phyloP scores from a whole-genome alignment of 371 early-diverging fungal genomes.

The Cokeromyces recurvatus region DNA sequence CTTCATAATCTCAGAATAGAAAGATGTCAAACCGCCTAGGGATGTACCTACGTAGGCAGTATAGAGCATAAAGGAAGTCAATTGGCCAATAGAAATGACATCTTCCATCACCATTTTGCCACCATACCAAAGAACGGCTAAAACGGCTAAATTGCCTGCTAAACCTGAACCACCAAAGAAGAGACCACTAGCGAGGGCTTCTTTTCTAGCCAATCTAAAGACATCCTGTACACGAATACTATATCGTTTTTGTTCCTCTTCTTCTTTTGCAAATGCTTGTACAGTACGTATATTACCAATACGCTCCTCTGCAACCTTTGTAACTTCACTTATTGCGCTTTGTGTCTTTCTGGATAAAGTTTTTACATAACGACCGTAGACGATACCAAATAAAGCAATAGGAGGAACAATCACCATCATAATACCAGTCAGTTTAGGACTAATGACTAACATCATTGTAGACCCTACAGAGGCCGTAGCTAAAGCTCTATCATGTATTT shows the following conservation, averaged over 20 bases:
- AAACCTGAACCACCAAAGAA: constrained; percentile 80
- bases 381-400: constrained; percentile 64
- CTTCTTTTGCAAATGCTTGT: constrained; percentile 71
- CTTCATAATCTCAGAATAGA: constrained; percentile 82
- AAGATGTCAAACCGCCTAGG: constrained; percentile 70
- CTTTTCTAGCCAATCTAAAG: constrained; percentile 58
- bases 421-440: constrained; percentile 63
- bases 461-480: constrained; percentile 56
- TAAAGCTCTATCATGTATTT: constrained; percentile 27
- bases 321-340: constrained; percentile 66
- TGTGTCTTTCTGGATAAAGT: constrained; percentile 63
- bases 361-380: constrained; percentile 72
- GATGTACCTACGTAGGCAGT: constrained; percentile 77
- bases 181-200: constrained; percentile 66
- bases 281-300: constrained; percentile 73
- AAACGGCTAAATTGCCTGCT: constrained; percentile 67
- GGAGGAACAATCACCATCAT: constrained; percentile 81
- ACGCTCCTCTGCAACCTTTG: constrained; percentile 74
- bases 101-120: constrained; percentile 69
- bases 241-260: constrained; percentile 53
- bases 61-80: constrained; percentile 81
- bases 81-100: constrained; percentile 70
- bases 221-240: constrained; percentile 49
- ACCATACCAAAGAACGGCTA: constrained; percentile 77
- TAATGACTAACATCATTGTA: constrained; percentile 70